Conservation (phyloP, 805 yeast genomes). For the Cyberlindnera euphorbiiphila region DNA sequence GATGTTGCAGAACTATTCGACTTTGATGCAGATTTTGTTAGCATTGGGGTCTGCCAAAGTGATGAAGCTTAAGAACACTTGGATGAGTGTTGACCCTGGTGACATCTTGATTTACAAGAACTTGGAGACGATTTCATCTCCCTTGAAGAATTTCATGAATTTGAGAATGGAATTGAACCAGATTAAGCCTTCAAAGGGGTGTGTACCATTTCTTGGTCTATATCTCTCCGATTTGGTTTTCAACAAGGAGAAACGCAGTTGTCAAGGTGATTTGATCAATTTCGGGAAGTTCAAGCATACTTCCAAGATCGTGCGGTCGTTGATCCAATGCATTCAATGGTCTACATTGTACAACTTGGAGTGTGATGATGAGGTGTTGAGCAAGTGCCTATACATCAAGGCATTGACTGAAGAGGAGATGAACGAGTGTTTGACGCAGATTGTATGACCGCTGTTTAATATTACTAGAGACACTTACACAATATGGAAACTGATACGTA, state of each 20-base stretch:
- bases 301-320: conserved; percentile 70
- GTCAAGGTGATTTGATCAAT: conserved; percentile 45
- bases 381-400: conserved; percentile 80
- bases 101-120: conserved; percentile 65
- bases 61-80: conserved; percentile 58
- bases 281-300: conserved; percentile 73
- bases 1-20: conserved; percentile 73
- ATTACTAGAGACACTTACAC: too few relatives aligned
- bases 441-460: too few relatives aligned
- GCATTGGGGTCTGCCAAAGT: conserved; percentile 71
- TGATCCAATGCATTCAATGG: conserved; percentile 84
- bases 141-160: conserved; percentile 65
- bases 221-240: conserved; percentile 79
- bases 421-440: conserved; percentile 34
- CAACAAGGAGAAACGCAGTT: conserved; percentile 43
- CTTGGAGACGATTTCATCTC: conserved; percentile 68
- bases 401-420: conserved; percentile 72
- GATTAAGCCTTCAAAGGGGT: conserved; percentile 63
- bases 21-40: conserved; percentile 80
- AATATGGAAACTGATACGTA: too few relatives aligned
- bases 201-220: conserved; percentile 87
- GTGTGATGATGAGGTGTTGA: conserved; percentile 58
- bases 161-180: conserved; percentile 62
- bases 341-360: conserved; percentile 59
- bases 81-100: conserved; percentile 69